Evolutionary conservation across 192 early-diverging fungal species (phyloP).

Genomic region (Entomortierella beljakovae): DNA sequence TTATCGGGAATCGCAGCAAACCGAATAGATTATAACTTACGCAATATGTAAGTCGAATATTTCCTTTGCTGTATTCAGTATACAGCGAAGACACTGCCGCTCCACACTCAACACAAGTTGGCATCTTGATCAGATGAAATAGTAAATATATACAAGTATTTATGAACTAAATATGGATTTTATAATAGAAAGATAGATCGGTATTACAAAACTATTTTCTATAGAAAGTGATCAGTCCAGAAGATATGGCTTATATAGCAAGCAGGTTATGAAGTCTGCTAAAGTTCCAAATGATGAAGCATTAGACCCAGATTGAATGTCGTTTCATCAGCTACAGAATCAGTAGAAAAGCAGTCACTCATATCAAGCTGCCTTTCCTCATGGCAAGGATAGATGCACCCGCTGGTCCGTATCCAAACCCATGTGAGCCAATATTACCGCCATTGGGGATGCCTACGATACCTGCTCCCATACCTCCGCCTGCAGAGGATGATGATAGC

Average conservation of each 20-base stretch:
- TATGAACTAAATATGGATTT: too few relatives aligned
- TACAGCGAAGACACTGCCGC: slow-evolving; percentile 74
- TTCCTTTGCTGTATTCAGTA: slow-evolving; percentile 85
- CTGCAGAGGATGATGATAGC: slow-evolving; percentile 31
- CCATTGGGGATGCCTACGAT: background rate
- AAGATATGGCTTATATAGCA: too few relatives aligned
- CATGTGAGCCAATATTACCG: background rate
- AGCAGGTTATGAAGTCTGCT: too few relatives aligned
- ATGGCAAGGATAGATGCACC: slow-evolving; percentile 31
- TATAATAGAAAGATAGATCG: too few relatives aligned
- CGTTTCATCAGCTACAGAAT: too few relatives aligned
- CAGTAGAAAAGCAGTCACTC: too few relatives aligned
- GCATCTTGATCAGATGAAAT: slow-evolving; percentile 39
- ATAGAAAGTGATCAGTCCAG: too few relatives aligned
- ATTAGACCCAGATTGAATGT: too few relatives aligned
- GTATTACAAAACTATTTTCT: too few relatives aligned
- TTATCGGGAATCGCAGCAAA: background rate
- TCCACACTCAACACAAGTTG: slow-evolving; percentile 87
- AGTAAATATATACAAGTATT: background rate
- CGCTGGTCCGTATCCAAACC: slow-evolving; percentile 19
- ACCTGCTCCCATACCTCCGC: slow-evolving; percentile 20
- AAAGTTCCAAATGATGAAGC: too few relatives aligned
- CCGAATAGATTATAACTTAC: slow-evolving; percentile 40
- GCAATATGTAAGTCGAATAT: slow-evolving; percentile 87
- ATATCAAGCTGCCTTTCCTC: slow-evolving; percentile 41